phyloP scores from a whole-genome alignment of 768 basidiomycete genomes.

The Chlorophyllum brunneum region DNA sequence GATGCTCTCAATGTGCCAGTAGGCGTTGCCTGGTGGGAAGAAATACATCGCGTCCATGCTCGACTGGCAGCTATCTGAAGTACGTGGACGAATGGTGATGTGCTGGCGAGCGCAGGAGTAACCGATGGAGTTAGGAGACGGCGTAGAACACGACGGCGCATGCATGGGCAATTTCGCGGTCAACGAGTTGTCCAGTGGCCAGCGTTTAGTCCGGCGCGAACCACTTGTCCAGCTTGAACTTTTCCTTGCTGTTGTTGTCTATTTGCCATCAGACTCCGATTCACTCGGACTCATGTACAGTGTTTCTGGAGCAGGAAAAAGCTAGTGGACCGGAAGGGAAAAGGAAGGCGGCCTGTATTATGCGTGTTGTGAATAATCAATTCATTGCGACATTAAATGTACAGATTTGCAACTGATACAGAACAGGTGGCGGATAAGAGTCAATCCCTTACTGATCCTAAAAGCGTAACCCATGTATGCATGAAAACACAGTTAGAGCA shows the following conservation, averaged over 20 bases:
- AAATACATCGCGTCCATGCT: slow-evolving; percentile 37
- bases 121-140: slow-evolving; percentile 23
- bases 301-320: too few species aligned
- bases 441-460: slow-evolving; percentile 6
- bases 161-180: slow-evolving; percentile 34
- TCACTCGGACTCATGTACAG: not conserved
- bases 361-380: too few species aligned
- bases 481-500: slow-evolving; percentile 2
- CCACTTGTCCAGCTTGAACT: slow-evolving; percentile 3
- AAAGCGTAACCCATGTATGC: slow-evolving; percentile 2
- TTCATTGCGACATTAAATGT: slow-evolving; percentile 1
- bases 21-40: slow-evolving; percentile 5
- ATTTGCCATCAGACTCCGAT: not conserved
- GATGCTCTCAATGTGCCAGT: not conserved
- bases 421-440: not conserved
- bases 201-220: slow-evolving; percentile 1
- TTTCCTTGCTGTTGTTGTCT: slow-evolving; percentile 3
- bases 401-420: slow-evolving; percentile 6
- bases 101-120: slow-evolving; percentile 16
- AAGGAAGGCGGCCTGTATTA: too few species aligned
- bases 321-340: too few species aligned
- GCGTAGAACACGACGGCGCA: slow-evolving; percentile 43
- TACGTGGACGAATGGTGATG: slow-evolving; percentile 33
- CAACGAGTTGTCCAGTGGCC: slow-evolving; percentile 11
- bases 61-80: slow-evolving; percentile 47